Evolutionary conservation across 2,329 filamentous ascomycete genomes (phyloP).

Genomic region (Aaosphaeria arxii): DNA sequence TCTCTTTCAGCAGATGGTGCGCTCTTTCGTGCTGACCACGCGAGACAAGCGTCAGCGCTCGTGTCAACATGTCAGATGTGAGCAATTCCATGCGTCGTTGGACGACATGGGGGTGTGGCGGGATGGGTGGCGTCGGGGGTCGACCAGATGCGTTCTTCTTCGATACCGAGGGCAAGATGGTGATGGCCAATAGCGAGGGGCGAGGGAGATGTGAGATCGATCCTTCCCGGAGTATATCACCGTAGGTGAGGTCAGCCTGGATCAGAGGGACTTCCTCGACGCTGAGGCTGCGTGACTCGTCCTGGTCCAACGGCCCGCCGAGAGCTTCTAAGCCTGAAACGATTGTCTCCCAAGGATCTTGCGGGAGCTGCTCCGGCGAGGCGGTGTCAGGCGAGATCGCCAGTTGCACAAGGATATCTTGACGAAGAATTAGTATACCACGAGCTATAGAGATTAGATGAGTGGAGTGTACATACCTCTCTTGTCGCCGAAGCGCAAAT

Average conservation of each 20-base stretch:
- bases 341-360: conserved; percentile 96
- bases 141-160: conserved; percentile 55
- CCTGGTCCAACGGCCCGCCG: conserved; percentile 80
- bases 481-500: conserved; percentile 94
- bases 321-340: conserved; percentile 93
- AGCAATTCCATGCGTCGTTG: conserved; percentile 96
- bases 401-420: conserved; percentile 88
- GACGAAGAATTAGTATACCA: conserved; percentile 2
- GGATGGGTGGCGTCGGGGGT: conserved; percentile 68
- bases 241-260: conserved; percentile 90
- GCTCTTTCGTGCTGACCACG: conserved; percentile 91
- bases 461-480: conserved; percentile 42
- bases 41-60: conserved; percentile 85
- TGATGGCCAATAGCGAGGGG: conserved; percentile 89
- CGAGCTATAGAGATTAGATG: conserved; percentile 7
- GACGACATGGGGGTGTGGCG: conserved; percentile 90
- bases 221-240: conserved; percentile 88
- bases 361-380: conserved; percentile 77
- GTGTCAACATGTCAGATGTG: conserved; percentile 95
- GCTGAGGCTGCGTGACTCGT: conserved; percentile 77
- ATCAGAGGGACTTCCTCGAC: conserved; percentile 94
- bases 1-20: conserved; percentile 88
- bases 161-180: conserved; percentile 76
- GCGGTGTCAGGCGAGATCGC: conserved; percentile 85
- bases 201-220: conserved; percentile 81